Conservation (phyloP, 148 eudicot species). For the Silene conica region DNA sequence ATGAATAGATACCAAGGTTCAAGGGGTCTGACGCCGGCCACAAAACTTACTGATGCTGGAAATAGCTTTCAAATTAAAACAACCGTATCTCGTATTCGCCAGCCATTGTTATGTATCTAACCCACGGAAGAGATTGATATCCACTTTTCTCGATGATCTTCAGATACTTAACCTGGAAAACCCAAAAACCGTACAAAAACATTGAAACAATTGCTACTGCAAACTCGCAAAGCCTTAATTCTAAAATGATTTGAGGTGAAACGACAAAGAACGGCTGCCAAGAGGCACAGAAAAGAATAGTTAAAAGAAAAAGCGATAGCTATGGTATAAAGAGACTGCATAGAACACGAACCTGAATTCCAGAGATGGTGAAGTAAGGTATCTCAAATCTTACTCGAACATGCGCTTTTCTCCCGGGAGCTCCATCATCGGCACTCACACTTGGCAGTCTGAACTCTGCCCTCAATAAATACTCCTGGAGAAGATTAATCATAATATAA, state of each 20-base stretch:
- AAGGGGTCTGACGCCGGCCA: conserved; percentile 1
- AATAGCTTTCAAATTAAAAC: conserved; percentile 24
- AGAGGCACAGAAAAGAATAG: no score
- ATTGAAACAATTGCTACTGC: background rate
- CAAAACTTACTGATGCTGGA: conserved; percentile 14
- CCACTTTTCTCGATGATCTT: conserved; percentile 66
- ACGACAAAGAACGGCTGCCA: no score
- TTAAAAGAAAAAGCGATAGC: no score
- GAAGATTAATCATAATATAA: background rate
- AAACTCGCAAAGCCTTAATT: background rate
- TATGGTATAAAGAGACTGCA: no score
- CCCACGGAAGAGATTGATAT: conserved; percentile 67
- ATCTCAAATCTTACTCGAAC: conserved; percentile 92
- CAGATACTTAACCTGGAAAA: conserved; percentile 53
- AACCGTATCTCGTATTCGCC: conserved; percentile 61
- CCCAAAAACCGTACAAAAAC: background rate
- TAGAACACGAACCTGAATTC: conserved; percentile 69
- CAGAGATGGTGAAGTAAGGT: conserved; percentile 96
- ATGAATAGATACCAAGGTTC: background rate
- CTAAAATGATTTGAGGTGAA: background rate
- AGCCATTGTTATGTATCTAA: conserved; percentile 61
- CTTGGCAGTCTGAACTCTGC: conserved; percentile 85
- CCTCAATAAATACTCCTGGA: conserved; percentile 78
- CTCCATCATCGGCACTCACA: conserved; percentile 58
- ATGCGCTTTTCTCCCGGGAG: conserved; percentile 81